phyloP scores from a whole-genome alignment of 1,284 basidiomycete genomes.

The Irpex sp. region DNA sequence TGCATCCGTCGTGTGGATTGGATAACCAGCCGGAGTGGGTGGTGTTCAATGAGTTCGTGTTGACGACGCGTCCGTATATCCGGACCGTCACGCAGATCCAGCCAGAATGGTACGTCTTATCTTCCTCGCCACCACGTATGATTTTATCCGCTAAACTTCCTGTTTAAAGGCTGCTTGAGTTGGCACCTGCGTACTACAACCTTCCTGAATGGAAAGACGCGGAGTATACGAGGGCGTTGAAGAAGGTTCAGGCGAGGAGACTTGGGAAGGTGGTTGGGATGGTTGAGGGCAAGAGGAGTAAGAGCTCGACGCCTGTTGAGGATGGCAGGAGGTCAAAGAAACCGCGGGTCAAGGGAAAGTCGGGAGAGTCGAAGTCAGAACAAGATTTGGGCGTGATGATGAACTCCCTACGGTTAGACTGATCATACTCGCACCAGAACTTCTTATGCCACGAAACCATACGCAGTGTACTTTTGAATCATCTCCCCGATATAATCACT shows the following conservation, averaged over 20 bases:
- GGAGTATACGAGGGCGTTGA: slow-evolving; percentile 69
- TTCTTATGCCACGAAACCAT: no score
- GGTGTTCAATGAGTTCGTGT: slow-evolving; percentile 96
- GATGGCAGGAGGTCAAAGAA: neutral
- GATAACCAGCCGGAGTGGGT: slow-evolving; percentile 95
- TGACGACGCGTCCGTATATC: slow-evolving; percentile 89
- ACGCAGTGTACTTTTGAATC: neutral
- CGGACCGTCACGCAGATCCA: slow-evolving; percentile 89
- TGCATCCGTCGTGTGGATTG: slow-evolving; percentile 94
- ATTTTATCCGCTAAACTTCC: no score
- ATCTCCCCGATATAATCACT: neutral
- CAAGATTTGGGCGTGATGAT: neutral
- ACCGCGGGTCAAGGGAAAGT: neutral
- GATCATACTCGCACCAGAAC: no score
- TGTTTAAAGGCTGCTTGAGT: slow-evolving; percentile 89
- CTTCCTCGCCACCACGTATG: no score
- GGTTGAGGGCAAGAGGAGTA: neutral
- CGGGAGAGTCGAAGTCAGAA: neutral
- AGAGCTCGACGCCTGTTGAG: neutral
- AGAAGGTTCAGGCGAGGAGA: slow-evolving; percentile 43
- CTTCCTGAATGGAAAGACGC: slow-evolving; percentile 62
- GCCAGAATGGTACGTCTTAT: slow-evolving; percentile 74
- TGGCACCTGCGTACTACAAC: slow-evolving; percentile 80
- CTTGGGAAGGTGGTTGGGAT: neutral
- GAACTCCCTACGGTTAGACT: no score